These are phyloP conservation scores for Pinus albicaulis DNA, from an alignment of 75 land plant genomes.

Conservation along the genomic window DNA sequence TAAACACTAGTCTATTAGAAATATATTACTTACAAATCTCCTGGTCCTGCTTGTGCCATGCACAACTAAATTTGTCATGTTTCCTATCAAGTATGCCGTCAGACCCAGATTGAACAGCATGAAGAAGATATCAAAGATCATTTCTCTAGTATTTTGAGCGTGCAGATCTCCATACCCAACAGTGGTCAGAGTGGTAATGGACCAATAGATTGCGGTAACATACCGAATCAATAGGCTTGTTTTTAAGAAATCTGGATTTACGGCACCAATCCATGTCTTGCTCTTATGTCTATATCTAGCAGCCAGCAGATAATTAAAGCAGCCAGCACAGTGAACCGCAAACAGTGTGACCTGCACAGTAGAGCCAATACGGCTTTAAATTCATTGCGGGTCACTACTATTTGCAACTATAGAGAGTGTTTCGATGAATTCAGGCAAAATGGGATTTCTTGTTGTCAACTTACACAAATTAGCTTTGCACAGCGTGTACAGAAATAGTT, in stretches of 20 bases:
- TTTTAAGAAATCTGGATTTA: slow-evolving; percentile 30
- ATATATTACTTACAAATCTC: slow-evolving; percentile 36
- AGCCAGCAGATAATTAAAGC: slow-evolving; percentile 52
- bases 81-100: slow-evolving; percentile 60
- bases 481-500: slow-evolving; percentile 79
- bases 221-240: slow-evolving; percentile 34
- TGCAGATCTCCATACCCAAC: slow-evolving; percentile 67
- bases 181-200: slow-evolving; percentile 60
- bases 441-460: background rate
- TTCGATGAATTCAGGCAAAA: too few relatives aligned
- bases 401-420: too few relatives aligned
- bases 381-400: background rate
- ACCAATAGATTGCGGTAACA: slow-evolving; percentile 53
- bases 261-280: slow-evolving; percentile 55
- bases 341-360: slow-evolving; percentile 46
- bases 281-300: slow-evolving; percentile 30
- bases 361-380: background rate
- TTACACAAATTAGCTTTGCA: slow-evolving; percentile 59
- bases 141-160: slow-evolving; percentile 44
- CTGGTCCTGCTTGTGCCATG: slow-evolving; percentile 48
- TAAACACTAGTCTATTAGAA: background rate
- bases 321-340: slow-evolving; percentile 5
- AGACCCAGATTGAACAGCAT: slow-evolving; percentile 55
- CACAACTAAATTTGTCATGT: slow-evolving; percentile 5
- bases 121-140: slow-evolving; percentile 44